Evolutionary conservation across 495 filamentous ascomycete species (phyloP).

Genomic region (Ascodesmis nigricans): DNA sequence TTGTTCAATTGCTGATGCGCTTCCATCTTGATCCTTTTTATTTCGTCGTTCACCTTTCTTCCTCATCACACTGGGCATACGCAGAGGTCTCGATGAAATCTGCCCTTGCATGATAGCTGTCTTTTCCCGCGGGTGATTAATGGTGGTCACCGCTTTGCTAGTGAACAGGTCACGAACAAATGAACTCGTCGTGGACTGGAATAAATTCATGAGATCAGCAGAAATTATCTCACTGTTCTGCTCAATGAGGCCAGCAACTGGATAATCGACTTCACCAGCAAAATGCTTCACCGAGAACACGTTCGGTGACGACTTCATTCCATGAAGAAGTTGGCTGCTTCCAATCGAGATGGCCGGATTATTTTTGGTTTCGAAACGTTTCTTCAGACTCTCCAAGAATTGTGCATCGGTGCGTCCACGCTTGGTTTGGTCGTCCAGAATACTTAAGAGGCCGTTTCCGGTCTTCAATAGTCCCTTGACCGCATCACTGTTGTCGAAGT

Average conservation of each 20-base stretch:
- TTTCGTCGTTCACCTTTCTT: conserved; percentile 35
- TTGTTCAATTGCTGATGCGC: conserved; percentile 32
- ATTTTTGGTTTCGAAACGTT: conserved; percentile 85
- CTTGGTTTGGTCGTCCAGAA: conserved; percentile 82
- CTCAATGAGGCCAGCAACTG: conserved; percentile 61
- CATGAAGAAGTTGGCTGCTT: conserved; percentile 17
- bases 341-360: conserved; percentile 56
- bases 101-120: conserved; percentile 87
- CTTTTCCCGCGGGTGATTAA: conserved; percentile 75
- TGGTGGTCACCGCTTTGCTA: conserved; percentile 73
- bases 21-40: conserved; percentile 22
- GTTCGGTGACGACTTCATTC: conserved; percentile 39
- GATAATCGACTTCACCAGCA: conserved; percentile 91
- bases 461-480: conserved; percentile 76
- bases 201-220: conserved; percentile 85
- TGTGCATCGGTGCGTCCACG: conserved; percentile 74
- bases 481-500: conserved; percentile 91
- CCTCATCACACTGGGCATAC: conserved; percentile 80
- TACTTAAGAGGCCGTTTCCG: conserved; percentile 78
- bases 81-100: conserved; percentile 78
- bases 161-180: conserved; percentile 82
- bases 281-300: conserved; percentile 77
- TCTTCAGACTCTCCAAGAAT: conserved; percentile 68
- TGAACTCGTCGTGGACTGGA: conserved; percentile 63
- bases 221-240: conserved; percentile 92